phyloP scores from a whole-genome alignment of 2,329 filamentous ascomycete genomes.

The Septoria petroselini region DNA sequence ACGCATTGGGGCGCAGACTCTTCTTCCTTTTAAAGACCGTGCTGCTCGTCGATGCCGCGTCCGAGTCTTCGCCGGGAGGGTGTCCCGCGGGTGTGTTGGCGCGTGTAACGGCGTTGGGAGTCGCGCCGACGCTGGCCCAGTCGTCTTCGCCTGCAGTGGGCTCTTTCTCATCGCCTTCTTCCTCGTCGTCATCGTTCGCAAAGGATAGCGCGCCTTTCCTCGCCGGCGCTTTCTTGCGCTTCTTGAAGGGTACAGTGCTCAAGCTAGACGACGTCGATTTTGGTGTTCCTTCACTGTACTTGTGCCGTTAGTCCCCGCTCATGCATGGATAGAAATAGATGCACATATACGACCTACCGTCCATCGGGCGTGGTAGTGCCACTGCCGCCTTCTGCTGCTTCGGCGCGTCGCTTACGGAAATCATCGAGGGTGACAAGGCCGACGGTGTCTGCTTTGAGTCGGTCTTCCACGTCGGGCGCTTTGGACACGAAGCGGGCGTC shows the following conservation, averaged over 20 bases:
- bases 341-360: conserved; percentile 54
- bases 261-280: conserved; percentile 38
- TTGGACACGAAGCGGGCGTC: conserved; percentile 66
- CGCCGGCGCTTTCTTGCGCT: conserved; percentile 51
- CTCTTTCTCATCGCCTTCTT: conserved; percentile 43
- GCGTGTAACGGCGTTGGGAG: conserved; percentile 1
- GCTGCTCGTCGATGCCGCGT: conserved; percentile 14
- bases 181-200: conserved; percentile 64
- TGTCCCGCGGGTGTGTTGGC: conserved; percentile 4
- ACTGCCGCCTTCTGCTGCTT: conserved; percentile 66
- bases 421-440: conserved; percentile 89
- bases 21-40: conserved; percentile 42
- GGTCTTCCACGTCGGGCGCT: conserved; percentile 72
- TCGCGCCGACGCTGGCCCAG: conserved; percentile 8
- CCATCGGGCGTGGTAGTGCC: conserved; percentile 55
- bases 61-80: conserved; percentile 21
- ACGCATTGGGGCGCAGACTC: conserved; percentile 59
- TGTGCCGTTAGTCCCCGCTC: conserved; percentile 51
- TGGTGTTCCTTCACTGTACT: conserved; percentile 55
- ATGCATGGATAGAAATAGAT: background rate
- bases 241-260: conserved; percentile 46
- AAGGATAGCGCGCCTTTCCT: conserved; percentile 66
- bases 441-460: conserved; percentile 81
- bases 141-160: background rate
- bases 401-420: conserved; percentile 91